phyloP scores from a whole-genome alignment of 176 grass and related monocot genomes.

The Oryza australiensis region DNA sequence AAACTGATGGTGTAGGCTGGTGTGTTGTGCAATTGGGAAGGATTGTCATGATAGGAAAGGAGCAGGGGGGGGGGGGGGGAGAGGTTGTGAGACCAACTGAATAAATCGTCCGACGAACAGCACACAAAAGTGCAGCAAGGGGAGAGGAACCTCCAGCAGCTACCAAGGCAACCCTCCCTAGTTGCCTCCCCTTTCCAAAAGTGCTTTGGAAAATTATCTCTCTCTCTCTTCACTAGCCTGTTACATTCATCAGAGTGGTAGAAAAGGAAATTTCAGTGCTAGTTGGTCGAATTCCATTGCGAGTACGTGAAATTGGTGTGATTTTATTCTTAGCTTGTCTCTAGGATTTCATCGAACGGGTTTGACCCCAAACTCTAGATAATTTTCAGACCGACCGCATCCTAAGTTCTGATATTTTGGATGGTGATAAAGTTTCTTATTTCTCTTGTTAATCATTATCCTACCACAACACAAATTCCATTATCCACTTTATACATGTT shows the following conservation, averaged over 20 bases:
- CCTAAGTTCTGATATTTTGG: too few species aligned
- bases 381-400: neutral
- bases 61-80: neutral
- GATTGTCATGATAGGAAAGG: neutral
- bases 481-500: neutral
- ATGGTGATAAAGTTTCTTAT: neutral
- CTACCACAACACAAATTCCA: neutral
- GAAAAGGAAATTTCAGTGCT: neutral
- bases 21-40: neutral
- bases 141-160: slow-evolving; percentile 14
- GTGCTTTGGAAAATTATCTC: slow-evolving; percentile 15
- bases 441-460: neutral
- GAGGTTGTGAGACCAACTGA: neutral
- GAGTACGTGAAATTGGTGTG: neutral
- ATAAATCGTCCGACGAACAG: neutral
- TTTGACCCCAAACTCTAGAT: neutral
- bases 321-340: neutral
- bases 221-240: neutral
- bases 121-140: neutral
- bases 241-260: neutral
- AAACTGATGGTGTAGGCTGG: neutral
- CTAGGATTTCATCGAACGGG: rapidly evolving
- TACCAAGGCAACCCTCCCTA: neutral
- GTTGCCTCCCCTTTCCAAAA: slow-evolving; percentile 15
- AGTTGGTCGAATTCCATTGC: neutral